phyloP scores from a whole-genome alignment of 2,329 filamentous ascomycete species.

The Xylariaceae sp. region DNA sequence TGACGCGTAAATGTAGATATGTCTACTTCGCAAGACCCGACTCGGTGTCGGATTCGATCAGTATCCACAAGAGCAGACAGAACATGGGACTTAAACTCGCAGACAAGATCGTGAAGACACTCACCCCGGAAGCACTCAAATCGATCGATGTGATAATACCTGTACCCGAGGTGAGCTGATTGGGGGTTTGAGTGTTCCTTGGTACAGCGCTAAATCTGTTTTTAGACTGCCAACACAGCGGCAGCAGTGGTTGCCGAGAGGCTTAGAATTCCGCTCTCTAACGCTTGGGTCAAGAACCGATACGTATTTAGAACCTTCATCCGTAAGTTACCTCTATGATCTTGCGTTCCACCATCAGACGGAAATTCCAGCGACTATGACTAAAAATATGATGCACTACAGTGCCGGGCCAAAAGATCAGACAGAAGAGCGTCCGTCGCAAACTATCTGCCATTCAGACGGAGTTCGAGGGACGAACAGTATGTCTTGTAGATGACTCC shows the following conservation, averaged over 20 bases:
- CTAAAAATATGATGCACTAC: constrained; percentile 37
- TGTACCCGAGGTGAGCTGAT: constrained; percentile 56
- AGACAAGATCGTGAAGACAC: constrained; percentile 60
- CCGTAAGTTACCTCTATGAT: not conserved
- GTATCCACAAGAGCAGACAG: constrained; percentile 68
- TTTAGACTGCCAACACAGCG: constrained; percentile 64
- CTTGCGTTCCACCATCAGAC: not conserved
- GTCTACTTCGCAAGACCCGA: constrained; percentile 65
- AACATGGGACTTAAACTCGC: constrained; percentile 75
- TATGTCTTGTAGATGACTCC: constrained; percentile 84
- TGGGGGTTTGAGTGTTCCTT: no score
- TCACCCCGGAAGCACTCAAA: constrained; percentile 62
- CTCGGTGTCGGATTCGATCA: constrained; percentile 12
- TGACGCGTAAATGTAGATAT: constrained; percentile 44
- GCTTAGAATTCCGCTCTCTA: constrained; percentile 67
- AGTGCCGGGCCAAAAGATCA: constrained; percentile 69
- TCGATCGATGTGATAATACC: constrained; percentile 65
- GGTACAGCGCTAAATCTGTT: no score
- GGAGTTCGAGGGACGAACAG: constrained; percentile 78
- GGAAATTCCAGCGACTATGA: no score
- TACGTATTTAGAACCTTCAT: constrained; percentile 64
- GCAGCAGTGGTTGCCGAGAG: constrained; percentile 69
- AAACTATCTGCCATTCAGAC: constrained; percentile 85
- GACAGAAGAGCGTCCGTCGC: constrained; percentile 82
- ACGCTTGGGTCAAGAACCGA: constrained; percentile 38